Conservation (phyloP, 371 early-diverging fungal species). For the Lichtheimia hyalospora region DNA sequence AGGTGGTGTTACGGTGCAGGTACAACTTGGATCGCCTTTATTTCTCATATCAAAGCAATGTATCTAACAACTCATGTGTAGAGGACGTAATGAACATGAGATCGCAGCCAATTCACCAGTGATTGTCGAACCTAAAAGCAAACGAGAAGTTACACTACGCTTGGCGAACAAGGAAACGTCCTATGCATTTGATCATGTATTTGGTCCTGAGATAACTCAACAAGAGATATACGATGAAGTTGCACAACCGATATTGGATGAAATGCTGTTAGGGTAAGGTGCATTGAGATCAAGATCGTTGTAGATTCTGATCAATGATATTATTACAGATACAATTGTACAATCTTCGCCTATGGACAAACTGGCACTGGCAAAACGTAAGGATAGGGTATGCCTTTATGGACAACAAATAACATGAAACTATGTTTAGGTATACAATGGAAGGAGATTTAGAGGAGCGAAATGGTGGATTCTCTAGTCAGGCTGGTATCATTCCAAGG, state of each 20-base stretch:
- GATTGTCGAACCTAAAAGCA: constrained; percentile 24
- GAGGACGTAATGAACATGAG: constrained; percentile 42
- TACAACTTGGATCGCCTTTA: constrained; percentile 19
- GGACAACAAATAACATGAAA: not conserved
- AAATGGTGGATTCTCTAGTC: constrained; percentile 27
- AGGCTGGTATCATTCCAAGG: constrained; percentile 92
- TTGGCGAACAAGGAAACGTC: constrained; percentile 49
- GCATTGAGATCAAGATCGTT: not conserved
- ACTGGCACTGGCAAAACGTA: constrained; percentile 92
- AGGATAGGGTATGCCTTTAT: not conserved
- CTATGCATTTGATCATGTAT: constrained; percentile 92
- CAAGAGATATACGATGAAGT: constrained; percentile 81
- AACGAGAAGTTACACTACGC: constrained; percentile 36
- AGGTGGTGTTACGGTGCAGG: constrained; percentile 72
- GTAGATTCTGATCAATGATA: no score
- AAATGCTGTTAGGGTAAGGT: constrained; percentile 53
- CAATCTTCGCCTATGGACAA: constrained; percentile 95
- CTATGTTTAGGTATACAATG: constrained; percentile 72
- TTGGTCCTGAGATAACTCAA: constrained; percentile 85
- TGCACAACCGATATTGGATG: constrained; percentile 81
- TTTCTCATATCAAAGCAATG: not conserved
- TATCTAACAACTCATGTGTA: not conserved
- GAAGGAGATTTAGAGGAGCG: constrained; percentile 71
- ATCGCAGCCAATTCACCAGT: constrained; percentile 32
- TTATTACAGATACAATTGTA: constrained; percentile 83